Base-by-base conservation (phyloP, 805 yeast species). In the Schwanniomyces sp. region DNA sequence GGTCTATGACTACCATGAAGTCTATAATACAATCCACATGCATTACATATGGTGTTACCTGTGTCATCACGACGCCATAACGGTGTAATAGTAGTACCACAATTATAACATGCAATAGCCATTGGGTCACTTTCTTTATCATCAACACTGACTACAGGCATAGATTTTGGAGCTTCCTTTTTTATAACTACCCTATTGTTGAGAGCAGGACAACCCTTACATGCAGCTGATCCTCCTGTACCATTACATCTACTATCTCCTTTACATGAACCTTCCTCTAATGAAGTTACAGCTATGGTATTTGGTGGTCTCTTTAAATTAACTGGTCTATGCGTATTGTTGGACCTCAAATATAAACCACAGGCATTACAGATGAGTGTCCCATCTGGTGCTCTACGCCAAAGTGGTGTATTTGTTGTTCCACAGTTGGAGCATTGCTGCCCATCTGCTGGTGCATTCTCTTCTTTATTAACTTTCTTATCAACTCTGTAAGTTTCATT, bases 211-310 rank as follows among this genome's bases (percentile, higher is more conserved):
- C 96, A 88, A 2, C 91, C 91, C 52, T 80, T 75, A 64, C 96
- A 88, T 3, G 89, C 89, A 5, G 76, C 75, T 2, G 90, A 67
- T 1, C 96, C 96, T 5, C 96, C 96, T 3, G 91, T 88, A 2
- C 96, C 96, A 58, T 88, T 88, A 64, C 96, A 88, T 49, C 82
- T 76, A 5, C 96, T 91, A 53, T 83, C 85, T 2, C 91, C 91
- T 30, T 82, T 78, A 56, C 91, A 86, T 5, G 84, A 73, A 2
- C 90, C 91, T 34, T 61, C 69, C 26, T 70, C 67, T 17, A 9
- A 18, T 34, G 67, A 63, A 10, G 67, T 58, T n/a, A 80, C 57
- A 4, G 74, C 56, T 1, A 80, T 74, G 16, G 78, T 68, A 50
- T 72, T 75, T 4, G 84, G 83, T 0, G 84, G 82, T 42, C 84